These are phyloP conservation scores for Tuber microsphaerosporum DNA, from an alignment of 495 filamentous ascomycete genomes.

Conservation along the genomic window DNA sequence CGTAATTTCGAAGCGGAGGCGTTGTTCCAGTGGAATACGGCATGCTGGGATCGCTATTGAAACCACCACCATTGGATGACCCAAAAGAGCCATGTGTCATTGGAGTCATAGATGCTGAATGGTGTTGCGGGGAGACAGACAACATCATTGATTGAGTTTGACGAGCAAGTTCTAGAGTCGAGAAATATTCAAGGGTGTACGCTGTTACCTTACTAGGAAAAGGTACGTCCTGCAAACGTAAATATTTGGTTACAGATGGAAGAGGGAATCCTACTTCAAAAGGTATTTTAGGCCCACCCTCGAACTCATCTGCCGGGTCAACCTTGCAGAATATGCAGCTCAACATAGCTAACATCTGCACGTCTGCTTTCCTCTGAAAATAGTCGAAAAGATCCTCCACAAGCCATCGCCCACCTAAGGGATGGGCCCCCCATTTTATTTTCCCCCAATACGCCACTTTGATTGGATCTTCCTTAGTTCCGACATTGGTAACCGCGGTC, in stretches of 20 bases:
- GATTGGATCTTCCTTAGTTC: neutral
- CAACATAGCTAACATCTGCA: slow-evolving; percentile 94
- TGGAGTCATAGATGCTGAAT: slow-evolving; percentile 53
- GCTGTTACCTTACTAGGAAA: slow-evolving; percentile 59
- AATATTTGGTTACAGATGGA: slow-evolving; percentile 45
- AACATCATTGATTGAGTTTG: slow-evolving; percentile 44
- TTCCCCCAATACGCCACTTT: slow-evolving; percentile 48
- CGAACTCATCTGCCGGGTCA: slow-evolving; percentile 47
- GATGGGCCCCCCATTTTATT: slow-evolving; percentile 80
- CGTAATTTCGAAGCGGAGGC: slow-evolving; percentile 49
- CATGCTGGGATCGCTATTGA: slow-evolving; percentile 51
- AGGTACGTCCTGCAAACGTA: slow-evolving; percentile 51
- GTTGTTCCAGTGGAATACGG: slow-evolving; percentile 44
- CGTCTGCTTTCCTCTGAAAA: slow-evolving; percentile 70
- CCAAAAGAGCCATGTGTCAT: slow-evolving; percentile 51
- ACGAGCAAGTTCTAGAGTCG: slow-evolving; percentile 55
- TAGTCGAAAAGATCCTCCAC: slow-evolving; percentile 64
- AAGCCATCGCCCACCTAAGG: slow-evolving; percentile 66
- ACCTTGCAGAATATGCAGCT: slow-evolving; percentile 75
- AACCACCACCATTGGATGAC: slow-evolving; percentile 53
- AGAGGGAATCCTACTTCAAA: slow-evolving; percentile 18
- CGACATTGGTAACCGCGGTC: slow-evolving; percentile 2
- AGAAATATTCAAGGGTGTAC: slow-evolving; percentile 62
- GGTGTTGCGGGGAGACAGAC: slow-evolving; percentile 26
- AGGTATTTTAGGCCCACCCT: slow-evolving; percentile 18